Percentiles rank a stretch among this genome's conserved stretches.
Conservation (phyloP, 2,329 filamentous ascomycete genomes). For the Thielaviopsis musarum region DNA sequence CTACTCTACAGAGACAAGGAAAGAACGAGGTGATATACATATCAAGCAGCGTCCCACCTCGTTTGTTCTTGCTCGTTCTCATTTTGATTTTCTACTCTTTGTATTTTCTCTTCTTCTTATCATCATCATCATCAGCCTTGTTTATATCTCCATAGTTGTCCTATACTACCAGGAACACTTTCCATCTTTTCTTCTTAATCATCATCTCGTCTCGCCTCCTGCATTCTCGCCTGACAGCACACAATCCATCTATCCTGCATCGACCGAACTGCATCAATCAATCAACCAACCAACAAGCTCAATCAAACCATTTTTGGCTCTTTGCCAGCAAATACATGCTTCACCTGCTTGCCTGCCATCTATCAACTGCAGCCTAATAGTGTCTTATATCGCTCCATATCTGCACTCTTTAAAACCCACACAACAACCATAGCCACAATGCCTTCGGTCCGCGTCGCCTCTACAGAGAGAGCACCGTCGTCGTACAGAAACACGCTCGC, state of each 20-base stretch:
- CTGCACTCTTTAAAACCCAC: neutral
- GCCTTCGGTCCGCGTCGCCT: slow-evolving; percentile 6
- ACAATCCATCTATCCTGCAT: neutral
- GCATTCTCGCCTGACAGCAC: neutral
- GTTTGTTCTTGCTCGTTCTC: neutral
- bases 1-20: neutral
- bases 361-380: neutral
- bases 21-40: neutral
- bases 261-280: neutral
- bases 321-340: neutral
- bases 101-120: neutral
- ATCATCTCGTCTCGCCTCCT: neutral
- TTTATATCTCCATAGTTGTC: no score
- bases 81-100: neutral
- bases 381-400: neutral
- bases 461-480: slow-evolving; percentile 2
- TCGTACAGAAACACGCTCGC: slow-evolving; percentile 10
- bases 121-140: neutral
- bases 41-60: neutral
- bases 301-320: neutral
- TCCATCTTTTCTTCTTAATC: neutral
- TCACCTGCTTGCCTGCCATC: neutral
- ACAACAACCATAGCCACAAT: slow-evolving; percentile 2
- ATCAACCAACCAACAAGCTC: neutral
- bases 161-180: no score